Evolutionary conservation across 2,329 filamentous ascomycete species (phyloP), one percentile per base, ranked within the genome.

Genomic region (Arachnomyces sp.): DNA sequence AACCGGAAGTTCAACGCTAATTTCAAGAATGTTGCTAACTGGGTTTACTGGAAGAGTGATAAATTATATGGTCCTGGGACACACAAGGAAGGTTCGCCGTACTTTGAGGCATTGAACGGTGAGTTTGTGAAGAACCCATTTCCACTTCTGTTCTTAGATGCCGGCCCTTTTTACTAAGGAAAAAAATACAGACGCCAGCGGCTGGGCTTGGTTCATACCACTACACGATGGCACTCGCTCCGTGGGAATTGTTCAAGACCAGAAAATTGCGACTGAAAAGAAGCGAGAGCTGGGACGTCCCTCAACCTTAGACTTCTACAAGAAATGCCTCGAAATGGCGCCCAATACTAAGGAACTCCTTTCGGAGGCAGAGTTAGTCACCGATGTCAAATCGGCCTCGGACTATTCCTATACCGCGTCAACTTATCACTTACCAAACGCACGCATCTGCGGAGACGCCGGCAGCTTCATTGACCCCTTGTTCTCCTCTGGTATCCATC

Each of bases 171-270:
- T n/a, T n/a, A n/a, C n/a, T n/a, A n/a, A n/a, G n/a, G n/a, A n/a
- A 64, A n/a, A n/a, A n/a, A 3, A 35, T 25, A 36, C 31, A 56
- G 70, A 74, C 49, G 60, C 40, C 2, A 72, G 66, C 42, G 71
- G 72, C 11, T 75, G 71, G 71, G 53, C 43, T 11, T 75, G 71
- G 70, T 56, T 57, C 35, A 73, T 75, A 38, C 71, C 71, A 0
- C 52, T 74, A 1, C 69, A 73, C 49, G 55, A 73, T 44, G 66
- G 61, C 9, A 71, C 60, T 2, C 39, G 44, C 2, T 72, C 68
- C 0, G 60, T 71, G 1, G 68, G 68, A 9, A 49, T 71, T 6
- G 66, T 71, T 4, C 53, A 54, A 45, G 59, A 62, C 42, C 66
- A 71, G 49, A 50, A 66, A 6, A 25, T 65, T 4, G 49, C 56